Conservation (phyloP, 768 basidiomycete genomes). For the Lentinula sp. region DNA sequence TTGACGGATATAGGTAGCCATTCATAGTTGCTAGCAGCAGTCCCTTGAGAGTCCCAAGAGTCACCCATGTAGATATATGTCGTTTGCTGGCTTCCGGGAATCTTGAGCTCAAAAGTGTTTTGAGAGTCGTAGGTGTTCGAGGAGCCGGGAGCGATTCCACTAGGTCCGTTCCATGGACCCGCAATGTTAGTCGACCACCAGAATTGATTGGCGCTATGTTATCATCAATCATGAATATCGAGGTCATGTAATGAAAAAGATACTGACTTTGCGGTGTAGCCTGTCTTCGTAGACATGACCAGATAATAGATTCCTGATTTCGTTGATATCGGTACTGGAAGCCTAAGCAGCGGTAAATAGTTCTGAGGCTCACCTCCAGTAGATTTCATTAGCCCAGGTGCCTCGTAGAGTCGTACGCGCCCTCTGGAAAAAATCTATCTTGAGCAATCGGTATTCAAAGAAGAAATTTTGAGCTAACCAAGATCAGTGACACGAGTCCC, state of each 20-base stretch:
- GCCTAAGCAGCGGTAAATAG: no score
- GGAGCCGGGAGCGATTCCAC: background rate
- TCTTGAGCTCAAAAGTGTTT: slow-evolving; percentile 1
- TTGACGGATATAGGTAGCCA: slow-evolving; percentile 20
- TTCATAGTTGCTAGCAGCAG: slow-evolving; percentile 14
- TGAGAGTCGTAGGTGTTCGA: slow-evolving; percentile 10
- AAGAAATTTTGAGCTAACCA: background rate
- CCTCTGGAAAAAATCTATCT: background rate
- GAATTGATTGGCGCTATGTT: slow-evolving; percentile 16
- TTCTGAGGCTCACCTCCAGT: background rate
- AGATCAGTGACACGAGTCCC: background rate
- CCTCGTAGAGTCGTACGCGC: background rate
- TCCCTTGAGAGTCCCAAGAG: slow-evolving; percentile 3
- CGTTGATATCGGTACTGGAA: background rate
- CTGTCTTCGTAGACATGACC: slow-evolving; percentile 22
- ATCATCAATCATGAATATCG: slow-evolving; percentile 17
- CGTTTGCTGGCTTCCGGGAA: slow-evolving; percentile 5
- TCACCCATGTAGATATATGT: slow-evolving; percentile 9
- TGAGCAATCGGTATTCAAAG: no score
- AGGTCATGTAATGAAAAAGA: slow-evolving; percentile 16
- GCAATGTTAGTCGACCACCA: background rate
- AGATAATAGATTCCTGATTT: slow-evolving; percentile 15
- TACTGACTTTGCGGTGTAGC: slow-evolving; percentile 21
- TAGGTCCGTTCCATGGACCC: background rate
- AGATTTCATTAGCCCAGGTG: background rate